Base-by-base conservation (phyloP, 805 yeast genomes). In the Lachancea sp. region DNA sequence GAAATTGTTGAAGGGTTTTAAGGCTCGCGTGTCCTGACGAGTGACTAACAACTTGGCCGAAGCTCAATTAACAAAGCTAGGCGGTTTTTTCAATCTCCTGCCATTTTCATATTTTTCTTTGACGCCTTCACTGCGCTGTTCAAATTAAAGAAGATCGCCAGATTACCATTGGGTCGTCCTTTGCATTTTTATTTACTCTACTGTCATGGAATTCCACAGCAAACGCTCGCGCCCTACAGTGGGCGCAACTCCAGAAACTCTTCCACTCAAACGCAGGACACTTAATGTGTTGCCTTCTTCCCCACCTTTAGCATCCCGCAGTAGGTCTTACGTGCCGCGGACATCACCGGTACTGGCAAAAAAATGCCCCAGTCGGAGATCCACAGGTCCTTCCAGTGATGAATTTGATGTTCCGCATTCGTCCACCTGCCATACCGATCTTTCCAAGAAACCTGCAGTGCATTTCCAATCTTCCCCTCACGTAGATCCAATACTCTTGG, bases 71-170 rank as follows among this genome's bases (percentile, higher is more conserved):
- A n/a, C n/a, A n/a, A n/a, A n/a, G n/a, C n/a, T n/a, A n/a, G n/a
- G n/a, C n/a, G n/a, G n/a, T n/a, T n/a, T n/a, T n/a, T n/a, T n/a
- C n/a, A n/a, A n/a, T n/a, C n/a, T n/a, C n/a, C n/a, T n/a, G n/a
- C n/a, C n/a, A n/a, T n/a, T n/a, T n/a, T n/a, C n/a, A n/a, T n/a
- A n/a, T n/a, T n/a, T n/a, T n/a, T n/a, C n/a, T 52, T 52, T 53
- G 59, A 54, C 56, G 57, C 57, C 59, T 54, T 54, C 11, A 49
- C 48, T 54, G 59, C 43, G 57, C 57, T 38, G 54, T 49, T 54
- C 59, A 50, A 48, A 49, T 18, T 18, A 22, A 11, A n/a, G n/a
- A n/a, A n/a, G n/a, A n/a, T n/a, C n/a, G n/a, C n/a, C n/a, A n/a
- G n/a, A n/a, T n/a, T 11, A 22, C 9, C 24, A 11, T 7, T 8